These are phyloP conservation scores for Vigna angularis DNA, from an alignment of 306 rosid species.

Conservation along the genomic window DNA sequence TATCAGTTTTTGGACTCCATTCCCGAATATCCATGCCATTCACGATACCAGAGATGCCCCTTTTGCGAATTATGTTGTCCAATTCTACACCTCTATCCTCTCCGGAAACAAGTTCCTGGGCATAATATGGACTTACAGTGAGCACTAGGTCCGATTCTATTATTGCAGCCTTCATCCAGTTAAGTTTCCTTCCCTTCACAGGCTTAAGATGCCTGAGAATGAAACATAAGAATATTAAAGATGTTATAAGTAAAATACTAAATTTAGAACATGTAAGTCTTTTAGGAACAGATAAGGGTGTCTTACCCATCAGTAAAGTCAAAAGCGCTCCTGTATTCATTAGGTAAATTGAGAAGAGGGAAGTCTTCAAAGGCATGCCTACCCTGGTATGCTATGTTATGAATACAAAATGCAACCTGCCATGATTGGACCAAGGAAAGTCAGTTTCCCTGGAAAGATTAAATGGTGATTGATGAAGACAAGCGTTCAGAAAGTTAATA, in stretches of 20 bases:
- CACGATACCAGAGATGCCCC: constrained; percentile 61
- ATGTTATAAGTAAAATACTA: background rate
- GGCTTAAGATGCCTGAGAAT: constrained; percentile 61
- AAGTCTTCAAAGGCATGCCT: constrained; percentile 64
- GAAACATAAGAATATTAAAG: constrained; percentile 9
- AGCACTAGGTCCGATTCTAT: constrained; percentile 67
- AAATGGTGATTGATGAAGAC: background rate
- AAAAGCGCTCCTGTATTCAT: constrained; percentile 62
- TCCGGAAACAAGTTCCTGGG: constrained; percentile 67
- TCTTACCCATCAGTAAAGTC: constrained; percentile 83
- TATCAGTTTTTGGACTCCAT: constrained; percentile 81
- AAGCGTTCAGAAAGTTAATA: background rate
- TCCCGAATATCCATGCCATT: constrained; percentile 88
- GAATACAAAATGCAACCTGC: constrained; percentile 83
- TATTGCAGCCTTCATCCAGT: constrained; percentile 89
- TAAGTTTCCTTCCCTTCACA: constrained; percentile 77
- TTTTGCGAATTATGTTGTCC: constrained; percentile 56
- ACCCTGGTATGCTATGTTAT: constrained; percentile 87
- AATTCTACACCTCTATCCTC: constrained; percentile 66
- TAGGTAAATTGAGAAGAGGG: constrained; percentile 64
- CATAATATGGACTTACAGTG: constrained; percentile 83
- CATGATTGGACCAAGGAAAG: constrained; percentile 33
- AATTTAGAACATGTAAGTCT: background rate
- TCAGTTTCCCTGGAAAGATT: constrained; percentile 28
- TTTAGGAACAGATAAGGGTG: constrained; percentile 3